Percentiles rank a stretch among this genome's conserved stretches.
Evolutionary conservation across 306 rosid species (phyloP).

Genomic region (Trifolium repens): DNA sequence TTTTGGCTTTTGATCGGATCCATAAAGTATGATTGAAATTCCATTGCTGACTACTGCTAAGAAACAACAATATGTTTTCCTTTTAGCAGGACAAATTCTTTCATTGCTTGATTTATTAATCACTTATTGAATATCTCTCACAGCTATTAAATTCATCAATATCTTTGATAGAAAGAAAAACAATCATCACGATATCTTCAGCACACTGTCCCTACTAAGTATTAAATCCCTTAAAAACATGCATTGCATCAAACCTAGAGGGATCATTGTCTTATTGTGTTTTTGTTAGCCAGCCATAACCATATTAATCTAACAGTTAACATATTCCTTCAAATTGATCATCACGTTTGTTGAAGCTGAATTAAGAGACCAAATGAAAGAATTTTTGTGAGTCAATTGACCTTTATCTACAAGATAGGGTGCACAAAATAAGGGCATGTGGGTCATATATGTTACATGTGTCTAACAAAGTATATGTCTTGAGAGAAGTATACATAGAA

Average conservation of each 20-base stretch:
- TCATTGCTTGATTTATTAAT: slow-evolving; percentile 9
- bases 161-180: not conserved
- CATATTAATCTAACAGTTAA: slow-evolving; percentile 30
- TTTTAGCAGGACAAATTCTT: slow-evolving; percentile 22
- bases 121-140: not conserved
- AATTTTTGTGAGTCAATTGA: slow-evolving; percentile 42
- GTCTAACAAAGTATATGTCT: slow-evolving; percentile 52
- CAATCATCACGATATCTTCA: slow-evolving; percentile 4
- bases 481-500: slow-evolving; percentile 47
- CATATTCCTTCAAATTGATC: slow-evolving; percentile 28
- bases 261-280: slow-evolving; percentile 51
- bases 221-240: slow-evolving; percentile 10
- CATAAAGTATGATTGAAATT: slow-evolving; percentile 2
- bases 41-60: not conserved
- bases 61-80: slow-evolving; percentile 35
- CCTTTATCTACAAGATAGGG: slow-evolving; percentile 40
- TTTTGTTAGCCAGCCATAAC: not conserved
- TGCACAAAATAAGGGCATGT: slow-evolving; percentile 47
- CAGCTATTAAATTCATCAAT: slow-evolving; percentile 22
- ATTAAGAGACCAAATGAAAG: slow-evolving; percentile 50
- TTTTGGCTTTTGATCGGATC: not conserved
- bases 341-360: slow-evolving; percentile 33
- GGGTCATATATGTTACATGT: slow-evolving; percentile 40
- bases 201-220: slow-evolving; percentile 41
- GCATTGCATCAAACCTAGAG: slow-evolving; percentile 37